Conservation (phyloP, 306 rosid genomes). For the Cajanus cajan region DNA sequence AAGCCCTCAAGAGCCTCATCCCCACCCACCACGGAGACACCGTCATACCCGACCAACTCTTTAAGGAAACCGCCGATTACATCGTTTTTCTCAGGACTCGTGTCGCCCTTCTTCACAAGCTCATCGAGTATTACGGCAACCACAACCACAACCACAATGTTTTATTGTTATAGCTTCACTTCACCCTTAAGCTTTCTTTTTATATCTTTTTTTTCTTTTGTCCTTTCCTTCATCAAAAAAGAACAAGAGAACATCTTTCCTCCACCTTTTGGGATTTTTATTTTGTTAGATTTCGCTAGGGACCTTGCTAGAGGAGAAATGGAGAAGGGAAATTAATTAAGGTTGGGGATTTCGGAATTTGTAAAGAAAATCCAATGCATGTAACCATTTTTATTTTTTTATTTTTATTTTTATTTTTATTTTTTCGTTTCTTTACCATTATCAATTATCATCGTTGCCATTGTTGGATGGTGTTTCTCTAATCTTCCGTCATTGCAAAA, state of each 20-base stretch:
- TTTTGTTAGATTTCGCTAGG: slow-evolving; percentile 37
- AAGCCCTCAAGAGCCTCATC: slow-evolving; percentile 65
- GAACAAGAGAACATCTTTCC: slow-evolving; percentile 15
- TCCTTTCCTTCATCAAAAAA: slow-evolving; percentile 18
- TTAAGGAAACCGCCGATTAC: slow-evolving; percentile 85
- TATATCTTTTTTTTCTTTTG: background rate
- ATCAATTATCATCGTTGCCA: no score
- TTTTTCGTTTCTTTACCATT: background rate
- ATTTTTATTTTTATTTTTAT: background rate
- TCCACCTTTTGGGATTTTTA: slow-evolving; percentile 11
- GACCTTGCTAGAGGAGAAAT: slow-evolving; percentile 47
- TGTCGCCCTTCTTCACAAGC: slow-evolving; percentile 75
- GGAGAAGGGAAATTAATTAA: slow-evolving; percentile 26
- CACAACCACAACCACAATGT: slow-evolving; percentile 23
- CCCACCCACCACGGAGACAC: slow-evolving; percentile 41
- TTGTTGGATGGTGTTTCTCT: slow-evolving; percentile 5
- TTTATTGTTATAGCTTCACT: slow-evolving; percentile 37
- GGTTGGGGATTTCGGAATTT: slow-evolving; percentile 23
- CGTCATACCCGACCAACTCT: slow-evolving; percentile 60
- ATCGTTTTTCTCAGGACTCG: slow-evolving; percentile 61
- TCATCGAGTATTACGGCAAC: slow-evolving; percentile 54
- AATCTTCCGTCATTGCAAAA: background rate
- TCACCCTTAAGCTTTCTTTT: background rate
- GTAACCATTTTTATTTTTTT: slow-evolving; percentile 25
- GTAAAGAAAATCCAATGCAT: slow-evolving; percentile 34